Base-by-base conservation (phyloP, 169 alveolate genomes). In the Eimeria maxima region DNA sequence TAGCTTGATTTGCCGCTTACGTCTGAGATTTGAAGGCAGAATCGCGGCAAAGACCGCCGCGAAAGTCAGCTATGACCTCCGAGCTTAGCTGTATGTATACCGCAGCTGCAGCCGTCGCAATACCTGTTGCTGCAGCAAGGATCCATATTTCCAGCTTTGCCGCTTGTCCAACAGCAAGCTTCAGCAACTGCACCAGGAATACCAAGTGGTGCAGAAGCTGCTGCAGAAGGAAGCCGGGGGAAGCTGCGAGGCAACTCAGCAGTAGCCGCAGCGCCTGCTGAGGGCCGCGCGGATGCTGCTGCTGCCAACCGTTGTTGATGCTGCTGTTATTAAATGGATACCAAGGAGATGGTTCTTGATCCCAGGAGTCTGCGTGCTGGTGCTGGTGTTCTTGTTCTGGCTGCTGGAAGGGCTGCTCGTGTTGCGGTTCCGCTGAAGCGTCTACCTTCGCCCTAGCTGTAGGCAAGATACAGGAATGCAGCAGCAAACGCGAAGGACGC, bases 71-170 rank as follows among this genome's bases (percentile, higher is more conserved):
- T 14, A 84, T 27, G 27, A 84, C 55, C n/a, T 84, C 92, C 38
- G 92, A 84, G 92, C 92, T 84, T 53, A 84, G 92, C 55, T 84
- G 92, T 53, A 84, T 84, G 78, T 84, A 84, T 78, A 84, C 92
- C 76, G 92, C 92, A 38, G 92, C 92, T 33, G 92, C 92, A 7
- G 92, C 92, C 22, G 92, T 84, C 11, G 92, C 92, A 57, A 84
- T 84, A 3, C 92, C 92, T 2, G 92, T 84, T 55, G 92, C 92
- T 84, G 92, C 92, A 33, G 92, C 74, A 60, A 84, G 92, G 22
- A 84, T 55, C 92, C 92, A 84, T 33, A 84, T 33, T 38, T 84
- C 76, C 29, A 84, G 92, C n/a, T 84, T 53, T 55, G 92, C 74
- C 4, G 78, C 92, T n/a, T 84, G 92, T 33, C 55, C 57, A 33